phyloP scores from a whole-genome alignment of 306 rosid species.

The Sophora flavescens region DNA sequence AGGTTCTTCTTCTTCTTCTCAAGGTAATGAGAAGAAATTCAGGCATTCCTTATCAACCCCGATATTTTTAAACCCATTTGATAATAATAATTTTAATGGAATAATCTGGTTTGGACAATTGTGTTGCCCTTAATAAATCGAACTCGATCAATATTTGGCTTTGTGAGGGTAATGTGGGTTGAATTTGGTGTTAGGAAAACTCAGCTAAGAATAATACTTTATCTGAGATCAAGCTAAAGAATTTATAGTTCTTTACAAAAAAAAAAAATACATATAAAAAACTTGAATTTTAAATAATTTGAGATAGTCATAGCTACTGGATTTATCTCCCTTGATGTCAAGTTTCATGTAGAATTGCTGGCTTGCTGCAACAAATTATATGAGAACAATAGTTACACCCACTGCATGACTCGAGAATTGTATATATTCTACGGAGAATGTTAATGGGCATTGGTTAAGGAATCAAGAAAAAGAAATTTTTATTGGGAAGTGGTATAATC shows the following conservation, averaged over 20 bases:
- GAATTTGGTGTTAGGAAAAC: neutral
- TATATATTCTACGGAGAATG: too few species aligned
- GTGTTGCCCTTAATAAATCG: neutral
- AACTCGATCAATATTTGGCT: constrained; percentile 21
- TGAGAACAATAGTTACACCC: neutral
- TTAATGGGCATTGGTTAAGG: too few species aligned
- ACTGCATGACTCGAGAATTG: neutral
- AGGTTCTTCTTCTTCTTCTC: constrained; percentile 47
- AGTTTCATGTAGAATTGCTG: constrained; percentile 6
- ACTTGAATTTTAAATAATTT: too few species aligned
- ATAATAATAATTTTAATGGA: constrained; percentile 11
- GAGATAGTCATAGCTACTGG: neutral
- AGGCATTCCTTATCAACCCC: neutral
- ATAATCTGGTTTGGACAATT: neutral
- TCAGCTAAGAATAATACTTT: too few species aligned
- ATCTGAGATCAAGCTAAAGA: too few species aligned
- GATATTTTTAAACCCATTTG: neutral
- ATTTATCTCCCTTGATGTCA: neutral
- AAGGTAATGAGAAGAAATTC: constrained; percentile 53
- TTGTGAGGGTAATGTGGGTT: constrained; percentile 36
- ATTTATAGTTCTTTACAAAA: too few species aligned
- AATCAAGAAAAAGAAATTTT: too few species aligned
- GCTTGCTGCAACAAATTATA: constrained; percentile 17
- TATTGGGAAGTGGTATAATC: too few species aligned
- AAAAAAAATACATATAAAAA: too few species aligned